Conservation (phyloP, 768 basidiomycete species). For the Glaciozyma martinii region DNA sequence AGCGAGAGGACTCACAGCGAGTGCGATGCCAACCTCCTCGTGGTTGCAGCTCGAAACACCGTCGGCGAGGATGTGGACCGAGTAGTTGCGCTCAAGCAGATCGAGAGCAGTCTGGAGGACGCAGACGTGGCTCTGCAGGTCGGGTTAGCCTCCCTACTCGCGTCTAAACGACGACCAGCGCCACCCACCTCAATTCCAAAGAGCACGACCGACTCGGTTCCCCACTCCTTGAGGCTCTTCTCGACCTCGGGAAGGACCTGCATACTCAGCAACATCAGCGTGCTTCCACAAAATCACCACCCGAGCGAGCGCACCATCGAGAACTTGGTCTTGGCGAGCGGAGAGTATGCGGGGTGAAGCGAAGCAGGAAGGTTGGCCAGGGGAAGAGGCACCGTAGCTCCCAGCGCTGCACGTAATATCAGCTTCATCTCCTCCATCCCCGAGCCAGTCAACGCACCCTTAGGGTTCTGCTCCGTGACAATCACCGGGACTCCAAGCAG, state of each 20-base stretch:
- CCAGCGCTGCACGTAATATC: slow-evolving; percentile 49
- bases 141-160: neutral
- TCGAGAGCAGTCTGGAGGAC: slow-evolving; percentile 74
- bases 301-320: slow-evolving; percentile 66
- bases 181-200: slow-evolving; percentile 75
- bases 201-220: slow-evolving; percentile 57
- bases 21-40: slow-evolving; percentile 67
- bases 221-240: slow-evolving; percentile 43
- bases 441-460: slow-evolving; percentile 46
- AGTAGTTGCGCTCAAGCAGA: slow-evolving; percentile 45
- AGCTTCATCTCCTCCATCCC: neutral
- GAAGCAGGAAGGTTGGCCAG: slow-evolving; percentile 44
- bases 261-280: no score
- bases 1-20: slow-evolving; percentile 39
- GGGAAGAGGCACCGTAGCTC: slow-evolving; percentile 53
- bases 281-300: no score
- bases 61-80: slow-evolving; percentile 68
- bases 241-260: slow-evolving; percentile 55
- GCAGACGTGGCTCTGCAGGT: slow-evolving; percentile 71
- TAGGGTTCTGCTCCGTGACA: slow-evolving; percentile 76
- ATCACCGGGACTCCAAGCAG: slow-evolving; percentile 61
- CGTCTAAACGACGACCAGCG: no score
- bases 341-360: slow-evolving; percentile 38
- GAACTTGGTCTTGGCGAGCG: slow-evolving; percentile 69
- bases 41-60: slow-evolving; percentile 73